Evolutionary conservation across 768 basidiomycete species (phyloP).

Genomic region (Coprinopsis marcescibilis): DNA sequence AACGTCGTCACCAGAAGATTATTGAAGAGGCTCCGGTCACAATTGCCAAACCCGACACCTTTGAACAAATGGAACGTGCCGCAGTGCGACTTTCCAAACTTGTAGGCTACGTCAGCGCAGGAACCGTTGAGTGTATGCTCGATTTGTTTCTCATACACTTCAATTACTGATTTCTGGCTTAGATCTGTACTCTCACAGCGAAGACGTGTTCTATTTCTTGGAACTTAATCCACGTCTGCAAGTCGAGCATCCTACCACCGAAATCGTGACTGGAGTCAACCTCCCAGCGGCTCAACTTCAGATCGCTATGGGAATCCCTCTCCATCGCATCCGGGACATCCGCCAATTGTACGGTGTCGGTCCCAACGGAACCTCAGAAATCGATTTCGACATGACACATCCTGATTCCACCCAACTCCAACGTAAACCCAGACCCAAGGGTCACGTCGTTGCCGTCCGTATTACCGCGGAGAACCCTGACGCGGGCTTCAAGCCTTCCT

Average conservation of each 20-base stretch:
- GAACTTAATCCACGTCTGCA: constrained; percentile 99
- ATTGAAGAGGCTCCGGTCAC: constrained; percentile 99
- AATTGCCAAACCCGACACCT: constrained; percentile 86
- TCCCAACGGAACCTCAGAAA: constrained; percentile 82
- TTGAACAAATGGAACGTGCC: constrained; percentile 97
- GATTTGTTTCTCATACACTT: constrained; percentile 10
- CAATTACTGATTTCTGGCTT: constrained; percentile 6
- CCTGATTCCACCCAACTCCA: constrained; percentile 86
- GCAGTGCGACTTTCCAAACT: constrained; percentile 99
- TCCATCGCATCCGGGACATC: constrained; percentile 94
- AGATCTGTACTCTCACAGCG: constrained; percentile 94
- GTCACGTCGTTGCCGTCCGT: constrained; percentile 97
- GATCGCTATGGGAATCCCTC: constrained; percentile 95
- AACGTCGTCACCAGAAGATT: constrained; percentile 99
- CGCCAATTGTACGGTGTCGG: constrained; percentile 93
- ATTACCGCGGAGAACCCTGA: constrained; percentile 99
- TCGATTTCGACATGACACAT: constrained; percentile 93
- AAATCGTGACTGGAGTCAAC: constrained; percentile 99
- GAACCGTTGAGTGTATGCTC: constrained; percentile 89
- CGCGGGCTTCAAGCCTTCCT: constrained; percentile 98
- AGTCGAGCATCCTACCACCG: constrained; percentile 99
- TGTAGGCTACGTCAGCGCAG: constrained; percentile 97
- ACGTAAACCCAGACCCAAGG: constrained; percentile 93
- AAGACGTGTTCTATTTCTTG: constrained; percentile 95
- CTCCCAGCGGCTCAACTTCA: constrained; percentile 96